A percentile compares a stretch with the other conserved stretches of the same genome.
phyloP scores from a whole-genome alignment of 148 eudicot genomes.

The Arctostaphylos glauca region DNA sequence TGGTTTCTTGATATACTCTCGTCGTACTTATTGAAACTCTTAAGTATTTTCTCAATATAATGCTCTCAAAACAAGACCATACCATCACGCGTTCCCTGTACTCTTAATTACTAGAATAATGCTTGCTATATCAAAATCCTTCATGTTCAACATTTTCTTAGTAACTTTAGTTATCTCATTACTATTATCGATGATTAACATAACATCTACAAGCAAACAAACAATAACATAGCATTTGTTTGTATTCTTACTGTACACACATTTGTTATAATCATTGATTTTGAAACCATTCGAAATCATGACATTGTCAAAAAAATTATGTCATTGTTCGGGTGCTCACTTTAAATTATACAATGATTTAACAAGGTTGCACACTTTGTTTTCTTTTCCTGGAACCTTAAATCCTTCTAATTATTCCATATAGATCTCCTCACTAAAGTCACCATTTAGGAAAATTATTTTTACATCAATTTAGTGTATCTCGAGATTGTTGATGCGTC shows the following conservation, averaged over 20 bases:
- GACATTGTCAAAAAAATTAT: not conserved
- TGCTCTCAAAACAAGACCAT: not conserved
- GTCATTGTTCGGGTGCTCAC: not conserved
- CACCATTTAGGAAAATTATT: slow-evolving; percentile 2
- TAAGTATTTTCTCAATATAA: not conserved
- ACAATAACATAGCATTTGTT: no score
- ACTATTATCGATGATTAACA: not conserved
- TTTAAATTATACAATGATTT: not conserved
- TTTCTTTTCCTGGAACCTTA: not conserved
- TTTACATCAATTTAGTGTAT: slow-evolving; percentile 14
- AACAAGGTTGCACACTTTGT: not conserved
- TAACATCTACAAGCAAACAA: not conserved
- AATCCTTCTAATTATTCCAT: not conserved
- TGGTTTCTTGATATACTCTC: no score
- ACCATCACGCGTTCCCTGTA: not conserved
- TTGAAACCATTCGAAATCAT: not conserved
- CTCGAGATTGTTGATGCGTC: not conserved
- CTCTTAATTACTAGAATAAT: not conserved
- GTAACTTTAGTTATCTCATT: not conserved
- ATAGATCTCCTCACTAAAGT: not conserved
- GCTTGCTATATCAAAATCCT: not conserved
- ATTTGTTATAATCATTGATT: not conserved
- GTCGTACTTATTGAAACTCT: no score
- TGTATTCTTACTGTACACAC: not conserved
- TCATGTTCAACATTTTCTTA: not conserved